These are phyloP conservation scores for Mortierella sp. DNA, from an alignment of 371 early-diverging fungal genomes.

Conservation along the genomic window DNA sequence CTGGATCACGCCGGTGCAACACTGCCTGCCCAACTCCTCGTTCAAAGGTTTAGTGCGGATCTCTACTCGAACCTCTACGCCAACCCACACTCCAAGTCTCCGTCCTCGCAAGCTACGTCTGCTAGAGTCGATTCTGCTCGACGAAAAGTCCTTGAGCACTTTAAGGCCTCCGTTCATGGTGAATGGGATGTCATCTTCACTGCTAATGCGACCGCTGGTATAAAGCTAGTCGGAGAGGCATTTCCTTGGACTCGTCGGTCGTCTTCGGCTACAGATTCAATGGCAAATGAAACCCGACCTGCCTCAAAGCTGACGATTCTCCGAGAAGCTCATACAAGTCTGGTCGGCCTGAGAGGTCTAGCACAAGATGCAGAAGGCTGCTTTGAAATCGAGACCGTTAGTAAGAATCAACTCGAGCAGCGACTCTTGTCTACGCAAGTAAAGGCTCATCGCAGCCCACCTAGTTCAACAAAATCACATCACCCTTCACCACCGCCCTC, in stretches of 20 bases:
- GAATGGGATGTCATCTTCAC: constrained; percentile 71
- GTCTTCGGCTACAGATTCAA: not conserved
- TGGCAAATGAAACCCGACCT: not conserved
- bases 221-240: constrained; percentile 68
- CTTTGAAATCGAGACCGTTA: constrained; percentile 33
- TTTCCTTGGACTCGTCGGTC: constrained; percentile 60
- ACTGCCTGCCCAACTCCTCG: constrained; percentile 60
- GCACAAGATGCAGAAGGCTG: constrained; percentile 45
- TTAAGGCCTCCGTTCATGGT: constrained; percentile 59
- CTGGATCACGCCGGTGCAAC: constrained; percentile 80
- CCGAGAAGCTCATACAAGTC: constrained; percentile 74
- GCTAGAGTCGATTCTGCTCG: constrained; percentile 63
- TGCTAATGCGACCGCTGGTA: constrained; percentile 70
- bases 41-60: constrained; percentile 60
- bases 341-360: constrained; percentile 74
- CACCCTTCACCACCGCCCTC: constrained; percentile 50
- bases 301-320: constrained; percentile 63
- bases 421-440: constrained; percentile 12
- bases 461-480: constrained; percentile 5
- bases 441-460: not conserved
- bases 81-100: constrained; percentile 78
- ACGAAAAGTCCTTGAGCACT: constrained; percentile 60
- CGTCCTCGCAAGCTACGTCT: constrained; percentile 63
- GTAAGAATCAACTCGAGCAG: constrained; percentile 28
- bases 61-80: constrained; percentile 66